Evolutionary conservation across 805 yeast genomes (phyloP), one percentile per base, ranked within the genome.

Genomic region (Myxozyma neglecta): DNA sequence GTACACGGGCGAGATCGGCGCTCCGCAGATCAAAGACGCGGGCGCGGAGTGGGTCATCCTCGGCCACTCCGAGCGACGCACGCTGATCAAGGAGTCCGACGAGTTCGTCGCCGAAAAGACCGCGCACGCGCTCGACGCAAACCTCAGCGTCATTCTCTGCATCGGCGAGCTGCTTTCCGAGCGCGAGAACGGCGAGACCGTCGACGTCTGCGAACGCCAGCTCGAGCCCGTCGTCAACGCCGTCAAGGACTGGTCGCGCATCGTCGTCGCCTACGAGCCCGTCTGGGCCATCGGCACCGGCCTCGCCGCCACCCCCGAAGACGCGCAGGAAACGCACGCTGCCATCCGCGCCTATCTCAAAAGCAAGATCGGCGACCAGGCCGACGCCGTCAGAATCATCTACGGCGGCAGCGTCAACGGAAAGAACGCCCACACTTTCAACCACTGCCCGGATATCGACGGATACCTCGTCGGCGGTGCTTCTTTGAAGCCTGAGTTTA

Each of bases 201-300:
- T 93, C 72, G 84, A 85, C 35, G 96, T 94, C 67, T 87, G 89
- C 78, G 84, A 88, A 76, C 86, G 89, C 81, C 98, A 94, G 84
- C 83, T 93, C 74, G 82, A 85, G 70, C 97, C 98, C 66, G 97
- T 88, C 65, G 79, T 88, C 73, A 88, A 85, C 75, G 81, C 87
- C 65, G 86, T 90, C 67, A 73, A 76, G 73, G 97, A 92, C 86
- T 93, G 98, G 98, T 73, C 88, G 68, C 83, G 89, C 78, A 82
- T 94, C 70, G 98, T 94, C 69, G 80, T 94, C 77, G 99, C 99
- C 74, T 94, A 94, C 82, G 99, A 94, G 83, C 99, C 99, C 72
- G 97, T 94, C 70, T 94, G 99, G 99, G 99, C 99, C 72, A 94
- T 94, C 73, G 99, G 99, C 78, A 92, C 98, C 71, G 99, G 99